Evolutionary conservation across 2,329 filamentous ascomycete genomes (phyloP).

Genomic region (Beauveria medogensis): DNA sequence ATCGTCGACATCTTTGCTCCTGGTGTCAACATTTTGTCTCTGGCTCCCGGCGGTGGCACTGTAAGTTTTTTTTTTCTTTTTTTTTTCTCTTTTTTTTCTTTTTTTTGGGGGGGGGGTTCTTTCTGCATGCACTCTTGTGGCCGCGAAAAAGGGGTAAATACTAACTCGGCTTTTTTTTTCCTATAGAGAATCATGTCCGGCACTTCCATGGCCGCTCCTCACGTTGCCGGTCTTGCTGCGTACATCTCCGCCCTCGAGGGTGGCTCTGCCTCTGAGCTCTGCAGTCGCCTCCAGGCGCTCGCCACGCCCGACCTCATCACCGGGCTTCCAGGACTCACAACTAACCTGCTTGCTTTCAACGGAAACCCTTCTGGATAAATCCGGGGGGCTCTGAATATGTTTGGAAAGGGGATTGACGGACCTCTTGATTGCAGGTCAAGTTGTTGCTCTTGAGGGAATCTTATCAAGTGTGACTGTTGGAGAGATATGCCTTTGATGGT

Average conservation of each 20-base stretch:
- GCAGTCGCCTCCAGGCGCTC: constrained; percentile 35
- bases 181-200: constrained; percentile 28
- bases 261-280: constrained; percentile 34
- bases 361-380: constrained; percentile 20
- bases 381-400: neutral
- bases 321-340: constrained; percentile 33
- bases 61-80: constrained; percentile 14
- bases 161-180: neutral
- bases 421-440: no score
- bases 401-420: no score
- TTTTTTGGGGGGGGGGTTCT: no score
- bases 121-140: no score
- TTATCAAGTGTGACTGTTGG: no score
- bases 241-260: constrained; percentile 39
- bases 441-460: no score
- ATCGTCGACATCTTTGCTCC: constrained; percentile 42
- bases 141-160: no score
- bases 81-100: no score
- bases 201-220: constrained; percentile 34
- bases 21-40: constrained; percentile 35
- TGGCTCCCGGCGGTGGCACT: constrained; percentile 34
- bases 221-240: constrained; percentile 32
- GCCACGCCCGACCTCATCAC: constrained; percentile 33
- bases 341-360: constrained; percentile 50
- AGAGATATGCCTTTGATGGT: no score